Evolutionary conservation across 768 basidiomycete genomes (phyloP).

Genomic region (Daedaleopsis sinensis): DNA sequence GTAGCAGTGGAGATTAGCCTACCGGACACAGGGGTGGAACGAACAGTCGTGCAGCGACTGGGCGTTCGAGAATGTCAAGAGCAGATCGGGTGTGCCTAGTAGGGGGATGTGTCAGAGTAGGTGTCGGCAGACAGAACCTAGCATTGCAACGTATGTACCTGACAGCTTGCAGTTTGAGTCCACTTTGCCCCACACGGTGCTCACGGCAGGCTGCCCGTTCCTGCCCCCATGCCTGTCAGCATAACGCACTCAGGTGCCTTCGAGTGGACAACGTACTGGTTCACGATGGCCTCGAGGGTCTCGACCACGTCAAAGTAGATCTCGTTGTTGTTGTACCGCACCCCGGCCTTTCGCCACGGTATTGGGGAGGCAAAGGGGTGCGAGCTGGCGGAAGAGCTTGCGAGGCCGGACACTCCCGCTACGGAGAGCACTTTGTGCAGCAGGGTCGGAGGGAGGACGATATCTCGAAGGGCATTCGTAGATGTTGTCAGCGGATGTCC

Average conservation of each 20-base stretch:
- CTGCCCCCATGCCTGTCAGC: slow-evolving; percentile 40
- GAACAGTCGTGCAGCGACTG: slow-evolving; percentile 75
- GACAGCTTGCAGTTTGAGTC: slow-evolving; percentile 77
- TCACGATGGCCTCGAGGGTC: slow-evolving; percentile 75
- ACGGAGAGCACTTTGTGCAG: slow-evolving; percentile 54
- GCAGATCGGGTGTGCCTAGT: slow-evolving; percentile 86
- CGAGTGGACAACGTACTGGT: slow-evolving; percentile 57
- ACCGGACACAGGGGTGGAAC: slow-evolving; percentile 95
- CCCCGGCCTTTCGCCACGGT: slow-evolving; percentile 87
- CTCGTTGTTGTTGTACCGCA: slow-evolving; percentile 87
- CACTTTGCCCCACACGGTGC: slow-evolving; percentile 76
- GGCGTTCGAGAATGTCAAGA: slow-evolving; percentile 75
- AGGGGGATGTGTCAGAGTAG: slow-evolving; percentile 2
- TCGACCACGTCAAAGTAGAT: slow-evolving; percentile 92
- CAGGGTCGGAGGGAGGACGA: slow-evolving; percentile 89
- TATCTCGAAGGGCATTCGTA: slow-evolving; percentile 86
- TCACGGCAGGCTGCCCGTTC: slow-evolving; percentile 66
- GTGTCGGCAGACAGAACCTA: background rate
- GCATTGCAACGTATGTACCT: slow-evolving; percentile 42
- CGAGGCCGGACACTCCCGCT: slow-evolving; percentile 51
- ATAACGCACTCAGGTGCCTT: background rate
- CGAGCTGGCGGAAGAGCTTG: slow-evolving; percentile 35
- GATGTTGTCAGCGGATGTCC: slow-evolving; percentile 93
- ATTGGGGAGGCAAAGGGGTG: slow-evolving; percentile 84
- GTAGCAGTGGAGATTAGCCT: slow-evolving; percentile 25